These are phyloP conservation scores for Oryza meyeriana DNA, from an alignment of 176 grass and related monocot genomes.

Conservation along the genomic window DNA sequence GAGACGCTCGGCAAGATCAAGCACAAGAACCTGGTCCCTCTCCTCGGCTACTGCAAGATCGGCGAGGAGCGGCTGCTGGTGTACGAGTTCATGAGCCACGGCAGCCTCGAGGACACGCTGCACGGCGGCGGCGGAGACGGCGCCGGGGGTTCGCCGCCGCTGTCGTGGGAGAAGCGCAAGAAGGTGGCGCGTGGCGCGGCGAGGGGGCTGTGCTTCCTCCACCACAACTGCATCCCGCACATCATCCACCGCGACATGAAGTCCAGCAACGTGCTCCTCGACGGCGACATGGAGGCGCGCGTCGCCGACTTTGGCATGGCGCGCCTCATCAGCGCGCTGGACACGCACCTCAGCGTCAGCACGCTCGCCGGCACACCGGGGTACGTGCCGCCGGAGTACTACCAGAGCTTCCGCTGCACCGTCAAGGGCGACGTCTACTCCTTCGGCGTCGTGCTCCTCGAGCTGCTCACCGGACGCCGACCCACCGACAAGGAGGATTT, in stretches of 20 bases:
- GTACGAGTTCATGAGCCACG: constrained; percentile 91
- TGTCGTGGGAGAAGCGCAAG: constrained; percentile 54
- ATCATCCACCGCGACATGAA: constrained; percentile 99
- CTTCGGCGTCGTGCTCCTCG: constrained; percentile 85
- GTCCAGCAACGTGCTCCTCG: constrained; percentile 93
- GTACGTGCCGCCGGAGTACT: constrained; percentile 96
- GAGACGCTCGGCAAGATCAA: constrained; percentile 96
- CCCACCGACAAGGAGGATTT: constrained; percentile 97
- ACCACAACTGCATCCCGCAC: constrained; percentile 99
- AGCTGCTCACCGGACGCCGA: constrained; percentile 70
- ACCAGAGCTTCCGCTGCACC: constrained; percentile 98
- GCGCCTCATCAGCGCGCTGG: constrained; percentile 72
- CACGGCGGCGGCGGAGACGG: constrained; percentile 27
- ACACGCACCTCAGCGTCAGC: constrained; percentile 95
- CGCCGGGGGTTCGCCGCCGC: neutral
- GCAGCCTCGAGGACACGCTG: constrained; percentile 85
- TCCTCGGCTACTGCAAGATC: constrained; percentile 93
- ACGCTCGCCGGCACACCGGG: constrained; percentile 92
- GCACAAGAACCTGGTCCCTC: constrained; percentile 78
- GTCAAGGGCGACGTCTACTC: constrained; percentile 93
- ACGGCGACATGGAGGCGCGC: constrained; percentile 66
- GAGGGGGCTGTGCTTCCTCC: constrained; percentile 82
- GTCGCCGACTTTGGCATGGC: constrained; percentile 97
- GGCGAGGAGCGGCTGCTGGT: constrained; percentile 93
- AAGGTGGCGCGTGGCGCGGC: constrained; percentile 70